phyloP scores from a whole-genome alignment of 441 rosid genomes.

The Jatropha podagrica region DNA sequence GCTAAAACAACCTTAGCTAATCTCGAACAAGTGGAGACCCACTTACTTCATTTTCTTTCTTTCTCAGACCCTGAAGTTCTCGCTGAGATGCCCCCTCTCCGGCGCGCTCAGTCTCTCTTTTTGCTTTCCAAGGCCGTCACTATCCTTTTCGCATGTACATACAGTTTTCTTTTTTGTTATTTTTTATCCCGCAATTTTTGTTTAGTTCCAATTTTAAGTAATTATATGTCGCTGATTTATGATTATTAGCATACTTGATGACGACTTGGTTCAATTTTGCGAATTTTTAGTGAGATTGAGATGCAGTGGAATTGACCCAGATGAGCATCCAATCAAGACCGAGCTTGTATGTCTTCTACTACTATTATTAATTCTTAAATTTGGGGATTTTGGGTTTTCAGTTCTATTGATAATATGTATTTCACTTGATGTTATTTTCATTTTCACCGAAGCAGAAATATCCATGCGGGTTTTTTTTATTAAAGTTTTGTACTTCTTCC shows the following conservation, averaged over 20 bases:
- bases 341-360: slow-evolving; percentile 65
- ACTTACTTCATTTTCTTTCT: slow-evolving; percentile 55
- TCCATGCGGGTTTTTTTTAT: not conserved
- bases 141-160: slow-evolving; percentile 53
- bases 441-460: not conserved
- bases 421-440: slow-evolving; percentile 7
- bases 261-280: slow-evolving; percentile 12
- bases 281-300: slow-evolving; percentile 69
- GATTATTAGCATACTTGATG: slow-evolving; percentile 12
- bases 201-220: not conserved
- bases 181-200: not conserved
- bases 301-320: slow-evolving; percentile 72
- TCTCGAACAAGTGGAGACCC: slow-evolving; percentile 49
- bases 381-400: not conserved
- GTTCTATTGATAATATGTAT: slow-evolving; percentile 10
- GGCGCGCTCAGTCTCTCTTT: slow-evolving; percentile 63
- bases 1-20: slow-evolving; percentile 52
- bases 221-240: not conserved
- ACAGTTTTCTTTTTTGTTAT: not conserved
- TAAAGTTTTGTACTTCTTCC: not conserved
- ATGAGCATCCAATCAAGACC: slow-evolving; percentile 79
- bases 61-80: slow-evolving; percentile 63
- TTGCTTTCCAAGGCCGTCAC: slow-evolving; percentile 75
- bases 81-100: slow-evolving; percentile 62
- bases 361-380: not conserved